These are phyloP conservation scores for Nakazawaea laoshanensis DNA, from an alignment of 805 yeast genomes.

Conservation along the genomic window DNA sequence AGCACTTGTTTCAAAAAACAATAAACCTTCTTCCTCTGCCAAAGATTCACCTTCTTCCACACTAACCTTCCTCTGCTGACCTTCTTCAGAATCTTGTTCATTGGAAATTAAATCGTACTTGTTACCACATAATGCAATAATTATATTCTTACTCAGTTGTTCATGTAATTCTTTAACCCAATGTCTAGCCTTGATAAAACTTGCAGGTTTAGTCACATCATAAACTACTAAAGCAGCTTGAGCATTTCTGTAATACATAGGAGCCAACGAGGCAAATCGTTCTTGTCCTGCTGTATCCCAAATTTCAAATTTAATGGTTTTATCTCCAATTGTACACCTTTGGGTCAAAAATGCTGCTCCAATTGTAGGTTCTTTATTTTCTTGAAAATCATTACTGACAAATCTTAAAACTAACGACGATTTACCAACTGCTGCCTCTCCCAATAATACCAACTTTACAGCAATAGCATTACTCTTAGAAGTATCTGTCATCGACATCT, in stretches of 20 bases:
- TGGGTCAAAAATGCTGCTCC: conserved; percentile 98
- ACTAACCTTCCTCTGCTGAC: conserved; percentile 64
- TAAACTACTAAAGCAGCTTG: conserved; percentile 95
- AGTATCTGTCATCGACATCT: neutral
- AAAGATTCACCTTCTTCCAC: conserved; percentile 78
- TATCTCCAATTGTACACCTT: conserved; percentile 77
- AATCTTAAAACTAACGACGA: conserved; percentile 87
- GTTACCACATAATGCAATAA: conserved; percentile 91
- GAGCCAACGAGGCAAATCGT: conserved; percentile 91
- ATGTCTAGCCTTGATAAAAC: conserved; percentile 92
- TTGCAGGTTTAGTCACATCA: conserved; percentile 90
- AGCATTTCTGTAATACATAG: conserved; percentile 95
- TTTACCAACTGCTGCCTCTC: conserved; percentile 98
- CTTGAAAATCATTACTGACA: conserved; percentile 93
- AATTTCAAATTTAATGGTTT: conserved; percentile 84
- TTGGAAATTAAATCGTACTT: conserved; percentile 71
- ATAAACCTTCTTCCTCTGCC: conserved; percentile 84
- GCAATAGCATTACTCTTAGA: conserved; percentile 46
- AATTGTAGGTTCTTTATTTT: conserved; percentile 94
- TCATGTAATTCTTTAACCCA: conserved; percentile 97
- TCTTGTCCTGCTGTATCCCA: conserved; percentile 99
- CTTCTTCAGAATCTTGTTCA: conserved; percentile 26
- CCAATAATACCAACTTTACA: conserved; percentile 84
- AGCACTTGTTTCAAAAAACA: conserved; percentile 93
- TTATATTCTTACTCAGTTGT: conserved; percentile 87